Base-by-base conservation (phyloP, 2,329 filamentous ascomycete genomes). In the Aquanectria penicillioides region DNA sequence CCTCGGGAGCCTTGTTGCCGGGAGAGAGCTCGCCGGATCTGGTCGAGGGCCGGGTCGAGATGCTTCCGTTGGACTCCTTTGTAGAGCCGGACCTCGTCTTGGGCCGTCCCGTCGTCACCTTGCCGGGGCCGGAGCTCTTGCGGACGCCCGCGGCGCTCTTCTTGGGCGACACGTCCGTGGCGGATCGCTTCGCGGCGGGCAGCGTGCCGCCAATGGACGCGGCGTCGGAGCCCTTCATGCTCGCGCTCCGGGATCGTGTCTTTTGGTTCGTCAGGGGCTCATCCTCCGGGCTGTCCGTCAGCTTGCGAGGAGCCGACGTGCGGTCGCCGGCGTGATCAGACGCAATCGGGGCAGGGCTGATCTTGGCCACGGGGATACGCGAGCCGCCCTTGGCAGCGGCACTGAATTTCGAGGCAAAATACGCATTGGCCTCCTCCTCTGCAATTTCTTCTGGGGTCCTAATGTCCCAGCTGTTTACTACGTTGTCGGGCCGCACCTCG, bases 361-460 rank as follows among this genome's bases (percentile, higher is more conserved):
- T 80, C 69, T 92, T 94, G 25, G 93, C 88, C 31, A 98, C 83
- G 1, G 95, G 95, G 72, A 99, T 97, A 51, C 92, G 88, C 38
- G 94, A 97, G 79, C 78, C 86, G 79, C 81, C 85, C 77, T 83
- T 90, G 70, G 10, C 28, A 73, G 78, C 65, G 67, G 84, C 76
- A 76, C 85, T 70, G 78, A 75, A 66, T n/a, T n/a, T n/a, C n/a
- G n/a, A n/a, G n/a, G n/a, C n/a, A 48, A 81, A 85, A 63, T 86
- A 87, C 50, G 76, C 71, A 43, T 80, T 79, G 34, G 77, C 78
- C 71, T 85, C 76, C 73, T 85, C 81, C 67, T 86, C 80, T 38
- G 89, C 88, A 61, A 92, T 90, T 72, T 97, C 93, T 66, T 94
- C 91, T 2, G 91, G 90, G 17, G 86, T 84, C 56, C 91, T 85